Percentiles rank a stretch among this genome's conserved stretches.
Conservation (phyloP, 2,329 filamentous ascomycete genomes). For the Cryphonectria japonica region DNA sequence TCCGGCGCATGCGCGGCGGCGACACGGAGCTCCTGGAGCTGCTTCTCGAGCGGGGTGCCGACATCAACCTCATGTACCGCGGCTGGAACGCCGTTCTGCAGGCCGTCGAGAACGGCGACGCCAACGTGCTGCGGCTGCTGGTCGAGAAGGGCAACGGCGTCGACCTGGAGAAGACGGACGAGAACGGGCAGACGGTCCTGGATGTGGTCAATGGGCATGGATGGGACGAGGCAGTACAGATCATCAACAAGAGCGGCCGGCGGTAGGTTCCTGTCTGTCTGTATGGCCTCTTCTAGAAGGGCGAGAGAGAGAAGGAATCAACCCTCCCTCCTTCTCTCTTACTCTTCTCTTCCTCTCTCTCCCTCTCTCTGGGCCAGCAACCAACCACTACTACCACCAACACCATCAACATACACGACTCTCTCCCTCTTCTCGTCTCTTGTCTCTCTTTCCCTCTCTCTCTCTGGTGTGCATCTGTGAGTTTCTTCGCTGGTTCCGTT, state of each 20-base stretch:
- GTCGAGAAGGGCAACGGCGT: slow-evolving; percentile 39
- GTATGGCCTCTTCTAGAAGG: slow-evolving; percentile 5
- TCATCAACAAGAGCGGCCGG: slow-evolving; percentile 41
- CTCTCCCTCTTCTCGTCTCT: neutral
- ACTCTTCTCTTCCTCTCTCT: neutral
- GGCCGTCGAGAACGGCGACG: slow-evolving; percentile 66
- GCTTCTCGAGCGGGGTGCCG: slow-evolving; percentile 65
- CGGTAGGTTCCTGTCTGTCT: slow-evolving; percentile 27
- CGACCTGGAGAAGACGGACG: slow-evolving; percentile 34
- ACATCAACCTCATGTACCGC: slow-evolving; percentile 70
- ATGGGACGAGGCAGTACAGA: slow-evolving; percentile 59
- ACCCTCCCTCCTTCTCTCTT: neutral
- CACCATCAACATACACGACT: neutral
- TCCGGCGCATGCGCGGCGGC: slow-evolving; percentile 59
- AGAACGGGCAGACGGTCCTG: slow-evolving; percentile 45
- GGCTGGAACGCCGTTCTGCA: slow-evolving; percentile 70
- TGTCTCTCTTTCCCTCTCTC: neutral
- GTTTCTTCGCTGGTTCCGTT: neutral
- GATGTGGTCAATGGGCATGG: slow-evolving; percentile 62
- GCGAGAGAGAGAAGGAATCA: neutral
- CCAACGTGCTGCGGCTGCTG: slow-evolving; percentile 56
- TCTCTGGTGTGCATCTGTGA: slow-evolving; percentile 6
- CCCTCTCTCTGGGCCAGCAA: neutral
- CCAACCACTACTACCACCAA: neutral
- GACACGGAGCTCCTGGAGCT: slow-evolving; percentile 65